Percentiles rank a stretch among this genome's conserved stretches.
Evolutionary conservation across 2,329 filamentous ascomycete genomes (phyloP).

Genomic region (Zymoseptoria brevis): DNA sequence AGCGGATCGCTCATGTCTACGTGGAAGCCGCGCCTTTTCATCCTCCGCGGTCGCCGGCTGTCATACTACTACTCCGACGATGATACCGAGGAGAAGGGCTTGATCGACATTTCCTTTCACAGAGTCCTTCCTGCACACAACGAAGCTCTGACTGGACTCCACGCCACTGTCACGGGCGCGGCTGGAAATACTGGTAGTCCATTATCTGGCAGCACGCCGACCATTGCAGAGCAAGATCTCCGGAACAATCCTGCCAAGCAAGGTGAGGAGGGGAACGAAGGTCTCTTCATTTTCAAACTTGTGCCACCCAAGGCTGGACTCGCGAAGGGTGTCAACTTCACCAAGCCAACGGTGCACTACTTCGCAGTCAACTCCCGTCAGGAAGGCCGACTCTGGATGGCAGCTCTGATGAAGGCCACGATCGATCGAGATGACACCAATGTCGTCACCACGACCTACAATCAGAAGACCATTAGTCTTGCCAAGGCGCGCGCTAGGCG

Average conservation of each 20-base stretch:
- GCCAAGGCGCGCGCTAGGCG: slow-evolving; percentile 80
- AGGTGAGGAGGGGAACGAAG: slow-evolving; percentile 37
- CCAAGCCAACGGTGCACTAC: slow-evolving; percentile 93
- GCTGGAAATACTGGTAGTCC: slow-evolving; percentile 54
- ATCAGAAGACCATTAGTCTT: slow-evolving; percentile 92
- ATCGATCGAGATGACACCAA: slow-evolving; percentile 77
- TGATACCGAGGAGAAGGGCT: slow-evolving; percentile 83
- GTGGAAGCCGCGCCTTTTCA: slow-evolving; percentile 95
- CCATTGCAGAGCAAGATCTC: slow-evolving; percentile 30
- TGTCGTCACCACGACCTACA: slow-evolving; percentile 82
- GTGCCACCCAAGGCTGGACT: slow-evolving; percentile 81
- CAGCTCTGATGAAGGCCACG: slow-evolving; percentile 95
- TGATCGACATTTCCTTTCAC: slow-evolving; percentile 97
- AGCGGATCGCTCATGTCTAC: slow-evolving; percentile 93
- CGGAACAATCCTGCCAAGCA: slow-evolving; percentile 31
- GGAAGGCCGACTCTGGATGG: slow-evolving; percentile 93
- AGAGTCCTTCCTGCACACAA: slow-evolving; percentile 91
- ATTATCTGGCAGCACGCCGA: slow-evolving; percentile 32
- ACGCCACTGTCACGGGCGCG: slow-evolving; percentile 87
- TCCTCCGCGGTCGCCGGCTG: slow-evolving; percentile 80
- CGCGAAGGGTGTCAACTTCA: slow-evolving; percentile 90
- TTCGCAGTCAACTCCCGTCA: slow-evolving; percentile 90
- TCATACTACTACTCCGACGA: slow-evolving; percentile 95
- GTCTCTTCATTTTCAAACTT: slow-evolving; percentile 96
- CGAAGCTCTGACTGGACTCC: slow-evolving; percentile 80